phyloP scores from a whole-genome alignment of 139 green algal genomes.

The Zygnema cylindricum region DNA sequence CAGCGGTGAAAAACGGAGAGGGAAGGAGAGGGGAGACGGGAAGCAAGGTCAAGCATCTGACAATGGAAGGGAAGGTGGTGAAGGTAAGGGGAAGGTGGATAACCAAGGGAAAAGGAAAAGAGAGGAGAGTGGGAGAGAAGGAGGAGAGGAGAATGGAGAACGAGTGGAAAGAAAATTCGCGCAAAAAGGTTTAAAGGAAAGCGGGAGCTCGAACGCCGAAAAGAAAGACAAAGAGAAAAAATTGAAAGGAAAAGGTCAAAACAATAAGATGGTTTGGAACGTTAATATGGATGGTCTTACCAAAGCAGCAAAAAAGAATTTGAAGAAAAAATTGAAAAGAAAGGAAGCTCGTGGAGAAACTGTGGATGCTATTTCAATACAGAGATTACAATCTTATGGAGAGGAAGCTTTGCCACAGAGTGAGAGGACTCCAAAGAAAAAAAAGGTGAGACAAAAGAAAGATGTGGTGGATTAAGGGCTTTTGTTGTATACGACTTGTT shows the following conservation, averaged over 20 bases:
- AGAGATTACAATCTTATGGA: conserved; percentile 45
- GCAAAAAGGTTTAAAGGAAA: neutral
- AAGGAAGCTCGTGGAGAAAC: conserved; percentile 11
- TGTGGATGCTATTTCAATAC: conserved; percentile 37
- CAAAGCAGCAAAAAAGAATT: conserved; percentile 43
- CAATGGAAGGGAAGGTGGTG: neutral
- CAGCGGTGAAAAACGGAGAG: conserved; percentile 26
- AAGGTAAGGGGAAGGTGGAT: no score
- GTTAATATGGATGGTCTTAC: neutral
- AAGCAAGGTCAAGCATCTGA: neutral
- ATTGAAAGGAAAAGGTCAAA: neutral
- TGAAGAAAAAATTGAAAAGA: conserved; percentile 28
- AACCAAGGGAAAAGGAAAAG: no score
- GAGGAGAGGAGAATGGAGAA: conserved; percentile 6
- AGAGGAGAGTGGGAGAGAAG: conserved; percentile 15
- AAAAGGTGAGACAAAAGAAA: conserved; percentile 24
- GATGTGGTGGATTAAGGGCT: neutral
- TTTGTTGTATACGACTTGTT: no score
- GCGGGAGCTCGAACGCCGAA: neutral
- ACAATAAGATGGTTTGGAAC: neutral
- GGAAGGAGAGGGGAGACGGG: conserved; percentile 10
- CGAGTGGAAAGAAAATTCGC: neutral
- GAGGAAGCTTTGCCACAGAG: conserved; percentile 21
- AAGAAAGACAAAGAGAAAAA: neutral
- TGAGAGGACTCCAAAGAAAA: neutral